A percentile compares a stretch with the other conserved stretches of the same genome.
These are phyloP conservation scores for Globisporangium canariense DNA, from an alignment of 352 stramenopile species.

Conservation along the genomic window DNA sequence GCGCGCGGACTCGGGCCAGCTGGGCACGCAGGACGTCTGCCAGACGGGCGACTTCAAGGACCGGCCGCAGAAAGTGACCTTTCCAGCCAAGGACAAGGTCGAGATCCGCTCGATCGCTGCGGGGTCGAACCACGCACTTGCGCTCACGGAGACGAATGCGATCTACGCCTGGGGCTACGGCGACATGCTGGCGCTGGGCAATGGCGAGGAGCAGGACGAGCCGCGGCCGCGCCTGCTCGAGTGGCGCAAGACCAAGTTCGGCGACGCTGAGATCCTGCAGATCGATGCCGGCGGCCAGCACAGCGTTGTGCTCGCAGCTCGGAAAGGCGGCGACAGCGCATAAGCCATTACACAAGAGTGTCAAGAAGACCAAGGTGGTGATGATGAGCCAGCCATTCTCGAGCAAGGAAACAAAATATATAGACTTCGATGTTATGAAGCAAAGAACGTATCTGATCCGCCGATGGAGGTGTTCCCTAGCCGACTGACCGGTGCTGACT, in stretches of 20 bases:
- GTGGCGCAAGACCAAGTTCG: conserved; percentile 71
- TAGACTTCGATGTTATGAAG: conserved; percentile 5
- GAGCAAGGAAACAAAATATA: conserved; percentile 4
- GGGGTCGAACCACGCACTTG: conserved; percentile 88
- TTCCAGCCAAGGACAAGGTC: conserved; percentile 23
- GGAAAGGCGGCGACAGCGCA: not conserved
- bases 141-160: conserved; percentile 64
- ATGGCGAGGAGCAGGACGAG: conserved; percentile 84
- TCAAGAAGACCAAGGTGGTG: not conserved
- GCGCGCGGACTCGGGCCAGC: conserved; percentile 91
- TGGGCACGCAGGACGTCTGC: conserved; percentile 81
- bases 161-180: conserved; percentile 92
- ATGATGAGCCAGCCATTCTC: not conserved
- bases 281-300: conserved; percentile 88
- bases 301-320: conserved; percentile 65
- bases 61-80: conserved; percentile 66
- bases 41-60: conserved; percentile 79
- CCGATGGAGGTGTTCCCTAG: not conserved
- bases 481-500: too few relatives aligned
- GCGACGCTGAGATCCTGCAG: conserved; percentile 58
- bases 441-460: not conserved
- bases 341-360: not conserved
- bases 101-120: conserved; percentile 42
- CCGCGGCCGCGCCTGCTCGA: conserved; percentile 57
- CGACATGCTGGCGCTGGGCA: conserved; percentile 89